Evolutionary conservation across 768 basidiomycete genomes (phyloP).

Genomic region (Lentinula aciculospora): DNA sequence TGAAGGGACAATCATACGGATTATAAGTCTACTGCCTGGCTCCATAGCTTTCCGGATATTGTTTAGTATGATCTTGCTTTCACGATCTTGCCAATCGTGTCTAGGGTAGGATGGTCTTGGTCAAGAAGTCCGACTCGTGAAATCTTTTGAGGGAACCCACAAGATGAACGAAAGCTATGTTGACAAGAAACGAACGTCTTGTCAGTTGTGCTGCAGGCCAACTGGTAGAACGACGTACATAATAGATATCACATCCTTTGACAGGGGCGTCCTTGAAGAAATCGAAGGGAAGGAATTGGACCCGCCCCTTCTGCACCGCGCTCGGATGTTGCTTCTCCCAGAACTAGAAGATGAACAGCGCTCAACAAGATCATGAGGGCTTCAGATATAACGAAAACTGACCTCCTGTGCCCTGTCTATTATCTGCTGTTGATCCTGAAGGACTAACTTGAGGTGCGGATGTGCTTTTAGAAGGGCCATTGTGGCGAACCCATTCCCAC

Average conservation of each 20-base stretch:
- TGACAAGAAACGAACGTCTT: conserved; percentile 30
- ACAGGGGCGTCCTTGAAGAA: conserved; percentile 33
- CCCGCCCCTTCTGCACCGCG: conserved; percentile 25
- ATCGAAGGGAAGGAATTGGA: conserved; percentile 32
- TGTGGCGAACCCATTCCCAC: conserved; percentile 28
- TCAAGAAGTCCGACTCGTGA: background rate
- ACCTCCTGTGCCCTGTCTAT: conserved; percentile 23
- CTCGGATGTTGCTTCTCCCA: conserved; percentile 29
- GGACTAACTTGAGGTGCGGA: conserved; percentile 26
- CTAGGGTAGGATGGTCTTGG: conserved; percentile 14
- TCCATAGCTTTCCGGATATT: conserved; percentile 30
- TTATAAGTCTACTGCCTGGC: conserved; percentile 26
- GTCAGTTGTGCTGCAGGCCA: background rate
- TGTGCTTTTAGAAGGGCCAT: conserved; percentile 25
- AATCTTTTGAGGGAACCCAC: conserved; percentile 14
- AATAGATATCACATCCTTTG: conserved; percentile 31
- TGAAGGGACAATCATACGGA: conserved; percentile 22
- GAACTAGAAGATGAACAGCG: conserved; percentile 10
- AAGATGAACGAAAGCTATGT: conserved; percentile 28
- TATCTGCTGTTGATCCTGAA: conserved; percentile 29
- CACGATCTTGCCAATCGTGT: conserved; percentile 36
- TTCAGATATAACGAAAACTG: background rate
- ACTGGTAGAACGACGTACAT: conserved; percentile 22
- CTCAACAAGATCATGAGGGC: background rate
- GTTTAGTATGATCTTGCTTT: conserved; percentile 27